These are phyloP conservation scores for Saccharomyces jurei DNA, from an alignment of 805 yeast genomes.

Conservation along the genomic window DNA sequence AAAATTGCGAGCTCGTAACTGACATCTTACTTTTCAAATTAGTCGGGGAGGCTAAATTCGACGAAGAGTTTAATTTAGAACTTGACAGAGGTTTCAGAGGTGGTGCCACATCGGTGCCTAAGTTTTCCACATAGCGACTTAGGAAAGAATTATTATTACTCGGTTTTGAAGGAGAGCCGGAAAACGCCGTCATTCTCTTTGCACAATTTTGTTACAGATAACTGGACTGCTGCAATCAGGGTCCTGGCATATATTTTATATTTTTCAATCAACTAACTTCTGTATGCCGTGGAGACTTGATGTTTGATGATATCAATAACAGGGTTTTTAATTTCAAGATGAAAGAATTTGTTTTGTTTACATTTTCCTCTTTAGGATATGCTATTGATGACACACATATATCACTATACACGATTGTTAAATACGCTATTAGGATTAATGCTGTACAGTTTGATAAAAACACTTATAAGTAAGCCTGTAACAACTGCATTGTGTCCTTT, in stretches of 20 bases:
- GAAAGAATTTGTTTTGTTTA: conserved; percentile 4
- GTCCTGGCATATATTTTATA: background rate
- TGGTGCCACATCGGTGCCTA: conserved; percentile 8
- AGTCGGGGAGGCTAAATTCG: background rate
- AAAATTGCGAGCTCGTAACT: background rate
- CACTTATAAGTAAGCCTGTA: background rate
- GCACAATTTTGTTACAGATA: background rate
- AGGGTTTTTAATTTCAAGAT: conserved; percentile 1
- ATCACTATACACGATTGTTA: background rate
- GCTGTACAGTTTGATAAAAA: background rate
- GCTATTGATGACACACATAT: background rate
- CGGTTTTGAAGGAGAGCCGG: conserved; percentile 17
- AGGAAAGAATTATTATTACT: conserved; percentile 15
- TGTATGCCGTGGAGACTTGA: background rate
- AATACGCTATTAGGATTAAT: background rate
- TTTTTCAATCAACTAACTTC: background rate
- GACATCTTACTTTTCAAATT: background rate
- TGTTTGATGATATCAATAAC: background rate
- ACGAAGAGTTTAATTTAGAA: conserved; percentile 16
- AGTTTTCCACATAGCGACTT: conserved; percentile 23
- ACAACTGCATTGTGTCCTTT: background rate
- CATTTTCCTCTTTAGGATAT: conserved; percentile 7
- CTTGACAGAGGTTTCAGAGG: conserved; percentile 19
- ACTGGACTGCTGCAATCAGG: background rate
- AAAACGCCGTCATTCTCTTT: conserved; percentile 9